Percentiles rank a stretch among this genome's conserved stretches.
Evolutionary conservation across 202 grass and related monocot genomes (phyloP).

Genomic region (Digitaria exilis): DNA sequence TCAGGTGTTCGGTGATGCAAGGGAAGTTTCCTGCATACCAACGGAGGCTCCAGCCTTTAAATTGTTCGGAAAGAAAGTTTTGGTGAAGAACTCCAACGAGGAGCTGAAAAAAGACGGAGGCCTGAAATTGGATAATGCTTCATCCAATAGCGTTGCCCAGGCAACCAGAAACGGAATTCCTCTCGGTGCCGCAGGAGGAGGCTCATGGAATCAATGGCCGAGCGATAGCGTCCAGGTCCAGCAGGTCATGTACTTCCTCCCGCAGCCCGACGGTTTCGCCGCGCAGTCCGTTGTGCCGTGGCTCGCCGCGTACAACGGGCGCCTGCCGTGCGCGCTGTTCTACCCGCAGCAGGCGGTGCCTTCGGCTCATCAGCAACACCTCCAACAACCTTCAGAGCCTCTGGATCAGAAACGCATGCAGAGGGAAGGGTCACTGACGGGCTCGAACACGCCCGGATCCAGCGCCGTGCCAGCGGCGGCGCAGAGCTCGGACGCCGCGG

Average conservation of each 20-base stretch:
- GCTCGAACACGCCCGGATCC: slow-evolving; percentile 62
- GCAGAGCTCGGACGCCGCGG: slow-evolving; percentile 40
- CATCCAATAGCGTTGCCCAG: neutral
- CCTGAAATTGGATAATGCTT: slow-evolving; percentile 20
- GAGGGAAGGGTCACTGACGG: slow-evolving; percentile 70
- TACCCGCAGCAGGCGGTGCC: slow-evolving; percentile 41
- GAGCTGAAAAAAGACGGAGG: neutral
- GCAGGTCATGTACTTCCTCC: slow-evolving; percentile 59
- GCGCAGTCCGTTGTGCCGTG: slow-evolving; percentile 39
- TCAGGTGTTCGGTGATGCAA: slow-evolving; percentile 50
- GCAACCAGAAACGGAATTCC: slow-evolving; percentile 12
- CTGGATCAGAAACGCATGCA: slow-evolving; percentile 23
- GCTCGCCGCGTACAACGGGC: slow-evolving; percentile 51
- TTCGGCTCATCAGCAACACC: slow-evolving; percentile 28
- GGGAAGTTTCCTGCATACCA: slow-evolving; percentile 41
- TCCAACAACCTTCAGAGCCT: slow-evolving; percentile 17
- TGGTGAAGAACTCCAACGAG: slow-evolving; percentile 32
- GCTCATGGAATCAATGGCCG: slow-evolving; percentile 52
- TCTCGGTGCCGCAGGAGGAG: slow-evolving; percentile 18
- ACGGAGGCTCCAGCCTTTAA: slow-evolving; percentile 54
- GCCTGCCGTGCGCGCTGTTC: too few species aligned
- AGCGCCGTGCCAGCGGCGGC: slow-evolving; percentile 26
- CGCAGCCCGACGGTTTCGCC: slow-evolving; percentile 35
- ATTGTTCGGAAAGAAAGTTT: slow-evolving; percentile 77
- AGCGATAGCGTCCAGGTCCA: slow-evolving; percentile 51